phyloP scores from a whole-genome alignment of 192 early-diverging fungal genomes.

The Funneliformis mosseae region DNA sequence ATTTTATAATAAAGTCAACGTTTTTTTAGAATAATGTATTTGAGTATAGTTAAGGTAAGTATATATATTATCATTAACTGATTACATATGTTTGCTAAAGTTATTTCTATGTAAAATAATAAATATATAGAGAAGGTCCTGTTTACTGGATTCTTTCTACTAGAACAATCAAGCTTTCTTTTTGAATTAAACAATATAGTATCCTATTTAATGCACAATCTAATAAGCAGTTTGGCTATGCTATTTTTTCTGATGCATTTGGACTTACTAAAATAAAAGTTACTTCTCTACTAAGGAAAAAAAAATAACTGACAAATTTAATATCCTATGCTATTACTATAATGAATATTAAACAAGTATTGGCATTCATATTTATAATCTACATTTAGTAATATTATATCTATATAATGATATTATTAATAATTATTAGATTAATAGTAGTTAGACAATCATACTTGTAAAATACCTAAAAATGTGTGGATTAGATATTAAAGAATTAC shows the following conservation, averaged over 20 bases:
- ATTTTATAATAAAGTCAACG: background rate
- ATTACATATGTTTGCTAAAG: too few species aligned
- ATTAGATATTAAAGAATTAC: background rate
- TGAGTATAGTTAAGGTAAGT: constrained; percentile 14
- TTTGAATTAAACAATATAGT: constrained; percentile 3
- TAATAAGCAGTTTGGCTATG: background rate
- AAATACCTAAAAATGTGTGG: background rate
- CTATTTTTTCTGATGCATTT: constrained; percentile 13
- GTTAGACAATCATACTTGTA: background rate
- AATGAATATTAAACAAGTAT: constrained; percentile 17
- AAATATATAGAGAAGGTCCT: background rate
- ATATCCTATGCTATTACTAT: background rate
- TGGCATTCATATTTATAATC: background rate
- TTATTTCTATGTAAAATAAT: constrained; percentile 8
- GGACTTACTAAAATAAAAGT: constrained; percentile 16
- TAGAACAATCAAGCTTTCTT: constrained; percentile 20
- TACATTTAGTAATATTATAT: constrained; percentile 8
- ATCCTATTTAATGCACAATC: background rate
- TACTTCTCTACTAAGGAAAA: background rate
- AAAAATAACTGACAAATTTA: background rate
- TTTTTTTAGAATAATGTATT: constrained; percentile 28
- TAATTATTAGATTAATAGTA: constrained; percentile 21
- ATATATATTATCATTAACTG: too few species aligned
- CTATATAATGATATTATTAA: background rate
- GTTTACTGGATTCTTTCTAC: background rate